Percentiles rank a stretch among this genome's conserved stretches.
Evolutionary conservation across 179 eudicot species (phyloP).

Genomic region (Patellifolia procumbens): DNA sequence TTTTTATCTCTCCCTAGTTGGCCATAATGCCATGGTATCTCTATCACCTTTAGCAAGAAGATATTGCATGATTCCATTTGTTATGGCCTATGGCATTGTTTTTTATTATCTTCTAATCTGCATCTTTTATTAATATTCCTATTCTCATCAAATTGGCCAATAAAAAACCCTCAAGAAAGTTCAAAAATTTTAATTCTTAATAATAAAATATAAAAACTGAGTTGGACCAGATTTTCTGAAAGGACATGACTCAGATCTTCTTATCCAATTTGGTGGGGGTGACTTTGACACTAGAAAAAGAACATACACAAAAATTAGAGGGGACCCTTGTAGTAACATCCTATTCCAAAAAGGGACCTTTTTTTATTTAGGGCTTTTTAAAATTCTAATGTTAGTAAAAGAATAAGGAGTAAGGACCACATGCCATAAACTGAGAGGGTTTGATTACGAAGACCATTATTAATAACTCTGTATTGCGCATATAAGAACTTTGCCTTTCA

Average conservation of each 20-base stretch:
- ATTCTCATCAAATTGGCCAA: constrained; percentile 24
- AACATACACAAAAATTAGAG: constrained; percentile 14
- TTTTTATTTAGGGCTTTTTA: constrained; percentile 10
- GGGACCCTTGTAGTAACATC: constrained; percentile 1
- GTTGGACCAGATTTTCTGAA: constrained; percentile 16
- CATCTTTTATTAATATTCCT: constrained; percentile 22
- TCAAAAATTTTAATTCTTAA: not conserved
- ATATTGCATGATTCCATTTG: constrained; percentile 32
- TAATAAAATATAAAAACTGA: constrained; percentile 10
- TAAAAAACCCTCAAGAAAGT: not conserved
- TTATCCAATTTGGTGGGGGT: constrained; percentile 25
- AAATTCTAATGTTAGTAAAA: constrained; percentile 15
- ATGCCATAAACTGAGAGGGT: constrained; percentile 9
- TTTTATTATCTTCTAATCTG: constrained; percentile 25
- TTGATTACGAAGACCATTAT: not conserved
- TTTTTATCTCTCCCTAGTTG: constrained; percentile 21
- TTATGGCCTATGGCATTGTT: constrained; percentile 18
- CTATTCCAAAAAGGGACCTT: constrained; percentile 6
- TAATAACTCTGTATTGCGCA: not conserved
- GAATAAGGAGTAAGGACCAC: constrained; percentile 23
- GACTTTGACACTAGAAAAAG: constrained; percentile 15
- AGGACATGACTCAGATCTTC: constrained; percentile 18
- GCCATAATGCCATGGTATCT: constrained; percentile 25
- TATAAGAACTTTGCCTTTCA: not conserved
- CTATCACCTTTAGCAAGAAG: constrained; percentile 31